phyloP scores from a whole-genome alignment of 805 yeast genomes.

The Tetrapisispora arboricola region DNA sequence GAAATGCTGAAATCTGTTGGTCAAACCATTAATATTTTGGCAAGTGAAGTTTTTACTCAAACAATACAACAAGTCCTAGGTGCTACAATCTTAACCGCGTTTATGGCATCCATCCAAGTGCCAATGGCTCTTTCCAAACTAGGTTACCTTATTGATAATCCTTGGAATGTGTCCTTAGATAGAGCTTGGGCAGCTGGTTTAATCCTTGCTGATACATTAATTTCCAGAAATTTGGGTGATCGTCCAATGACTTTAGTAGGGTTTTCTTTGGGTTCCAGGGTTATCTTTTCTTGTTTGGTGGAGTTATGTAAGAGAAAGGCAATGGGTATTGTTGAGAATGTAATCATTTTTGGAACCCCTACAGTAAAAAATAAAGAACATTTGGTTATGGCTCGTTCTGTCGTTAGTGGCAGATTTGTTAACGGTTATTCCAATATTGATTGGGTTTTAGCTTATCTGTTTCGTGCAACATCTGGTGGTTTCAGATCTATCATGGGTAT shows the following conservation, averaged over 20 bases:
- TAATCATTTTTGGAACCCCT: constrained; percentile 80
- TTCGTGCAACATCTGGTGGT: constrained; percentile 94
- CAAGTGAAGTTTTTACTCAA: constrained; percentile 85
- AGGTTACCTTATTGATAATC: constrained; percentile 84
- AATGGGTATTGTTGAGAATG: constrained; percentile 81
- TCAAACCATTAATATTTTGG: constrained; percentile 86
- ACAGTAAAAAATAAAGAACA: constrained; percentile 71
- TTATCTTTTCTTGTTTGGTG: constrained; percentile 78
- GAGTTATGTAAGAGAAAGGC: constrained; percentile 83
- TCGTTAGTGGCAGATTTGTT: constrained; percentile 80
- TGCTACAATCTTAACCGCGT: constrained; percentile 75
- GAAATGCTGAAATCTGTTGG: constrained; percentile 95
- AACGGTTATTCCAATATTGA: constrained; percentile 88
- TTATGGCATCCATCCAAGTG: constrained; percentile 86
- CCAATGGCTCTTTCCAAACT: constrained; percentile 88
- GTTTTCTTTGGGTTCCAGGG: constrained; percentile 85
- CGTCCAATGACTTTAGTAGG: constrained; percentile 90
- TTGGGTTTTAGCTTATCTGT: constrained; percentile 92
- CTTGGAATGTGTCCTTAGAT: constrained; percentile 95
- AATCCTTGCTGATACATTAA: constrained; percentile 81
- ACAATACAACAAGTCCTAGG: constrained; percentile 94
- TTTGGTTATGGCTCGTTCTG: constrained; percentile 65
- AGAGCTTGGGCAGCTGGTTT: constrained; percentile 96
- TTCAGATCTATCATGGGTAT: constrained; percentile 85
- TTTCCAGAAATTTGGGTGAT: constrained; percentile 80